These are phyloP conservation scores for Penicillium daleae DNA, from an alignment of 495 filamentous ascomycete genomes.

Conservation along the genomic window DNA sequence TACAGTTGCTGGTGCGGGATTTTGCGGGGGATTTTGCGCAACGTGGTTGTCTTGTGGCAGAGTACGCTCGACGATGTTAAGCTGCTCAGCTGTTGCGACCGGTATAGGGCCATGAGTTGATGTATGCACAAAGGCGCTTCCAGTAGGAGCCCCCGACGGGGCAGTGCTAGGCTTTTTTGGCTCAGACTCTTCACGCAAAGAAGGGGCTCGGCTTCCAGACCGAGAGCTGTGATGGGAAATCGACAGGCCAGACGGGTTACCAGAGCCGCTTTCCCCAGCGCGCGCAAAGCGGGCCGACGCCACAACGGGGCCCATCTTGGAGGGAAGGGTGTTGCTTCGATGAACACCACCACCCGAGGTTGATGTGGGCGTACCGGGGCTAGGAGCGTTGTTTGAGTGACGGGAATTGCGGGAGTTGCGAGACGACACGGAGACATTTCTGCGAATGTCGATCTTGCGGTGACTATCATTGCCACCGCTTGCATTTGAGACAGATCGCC, in stretches of 20 bases:
- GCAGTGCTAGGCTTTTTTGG: conserved; percentile 8
- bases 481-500: conserved; percentile 80
- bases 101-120: conserved; percentile 44
- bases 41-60: conserved; percentile 52
- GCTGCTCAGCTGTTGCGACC: conserved; percentile 25
- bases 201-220: conserved; percentile 41
- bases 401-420: conserved; percentile 73
- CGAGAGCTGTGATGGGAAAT: conserved; percentile 39
- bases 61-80: conserved; percentile 28
- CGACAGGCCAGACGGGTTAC: conserved; percentile 38
- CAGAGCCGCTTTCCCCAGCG: conserved; percentile 34
- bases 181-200: conserved; percentile 30
- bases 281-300: conserved; percentile 59
- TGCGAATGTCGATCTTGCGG: conserved; percentile 71
- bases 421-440: conserved; percentile 79
- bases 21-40: conserved; percentile 16
- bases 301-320: conserved; percentile 80
- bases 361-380: conserved; percentile 70
- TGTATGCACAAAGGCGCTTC: conserved; percentile 36
- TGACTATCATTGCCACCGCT: conserved; percentile 87
- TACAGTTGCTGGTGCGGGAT: background rate
- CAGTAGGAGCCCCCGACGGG: conserved; percentile 18
- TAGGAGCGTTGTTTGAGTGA: conserved; percentile 68
- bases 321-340: conserved; percentile 94
- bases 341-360: conserved; percentile 68